A percentile compares a stretch with the other conserved stretches of the same genome.
Conservation (phyloP, 2,329 filamentous ascomycete species). For the Pseudonectria foliicola region DNA sequence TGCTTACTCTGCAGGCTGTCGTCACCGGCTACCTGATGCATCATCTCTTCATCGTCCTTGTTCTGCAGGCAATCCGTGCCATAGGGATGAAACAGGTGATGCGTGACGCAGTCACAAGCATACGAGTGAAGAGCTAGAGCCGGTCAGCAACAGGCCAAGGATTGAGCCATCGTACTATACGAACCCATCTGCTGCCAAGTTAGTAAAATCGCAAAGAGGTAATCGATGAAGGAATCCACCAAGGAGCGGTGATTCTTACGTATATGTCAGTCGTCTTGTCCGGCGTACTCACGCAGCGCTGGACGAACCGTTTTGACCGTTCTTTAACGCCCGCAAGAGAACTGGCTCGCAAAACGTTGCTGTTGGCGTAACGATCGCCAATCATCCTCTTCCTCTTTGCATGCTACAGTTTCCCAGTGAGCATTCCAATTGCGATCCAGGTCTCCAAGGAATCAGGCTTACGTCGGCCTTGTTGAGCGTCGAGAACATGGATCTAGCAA, state of each 20-base stretch:
- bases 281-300: slow-evolving; percentile 40
- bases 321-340: slow-evolving; percentile 52
- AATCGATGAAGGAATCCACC: too few species aligned
- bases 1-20: slow-evolving; percentile 57
- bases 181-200: slow-evolving; percentile 22
- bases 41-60: slow-evolving; percentile 52
- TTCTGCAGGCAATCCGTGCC: slow-evolving; percentile 54
- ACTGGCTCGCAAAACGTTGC: slow-evolving; percentile 51
- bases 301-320: slow-evolving; percentile 48
- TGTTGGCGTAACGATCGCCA: slow-evolving; percentile 62
- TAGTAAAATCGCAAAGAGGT: slow-evolving; percentile 4
- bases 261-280: slow-evolving; percentile 51
- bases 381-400: slow-evolving; percentile 55
- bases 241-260: slow-evolving; percentile 31
- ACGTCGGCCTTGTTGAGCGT: slow-evolving; percentile 48
- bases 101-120: slow-evolving; percentile 61
- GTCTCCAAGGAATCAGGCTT: slow-evolving; percentile 14
- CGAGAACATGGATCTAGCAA: slow-evolving; percentile 47
- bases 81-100: slow-evolving; percentile 62
- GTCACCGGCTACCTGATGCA: slow-evolving; percentile 62
- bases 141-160: neutral
- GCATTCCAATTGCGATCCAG: slow-evolving; percentile 1
- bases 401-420: slow-evolving; percentile 37
- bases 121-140: slow-evolving; percentile 50
- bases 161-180: slow-evolving; percentile 3